Evolutionary conservation across 257 asterid genomes (phyloP), one percentile per base, ranked within the genome.

Genomic region (Anisodus tanguticus): DNA sequence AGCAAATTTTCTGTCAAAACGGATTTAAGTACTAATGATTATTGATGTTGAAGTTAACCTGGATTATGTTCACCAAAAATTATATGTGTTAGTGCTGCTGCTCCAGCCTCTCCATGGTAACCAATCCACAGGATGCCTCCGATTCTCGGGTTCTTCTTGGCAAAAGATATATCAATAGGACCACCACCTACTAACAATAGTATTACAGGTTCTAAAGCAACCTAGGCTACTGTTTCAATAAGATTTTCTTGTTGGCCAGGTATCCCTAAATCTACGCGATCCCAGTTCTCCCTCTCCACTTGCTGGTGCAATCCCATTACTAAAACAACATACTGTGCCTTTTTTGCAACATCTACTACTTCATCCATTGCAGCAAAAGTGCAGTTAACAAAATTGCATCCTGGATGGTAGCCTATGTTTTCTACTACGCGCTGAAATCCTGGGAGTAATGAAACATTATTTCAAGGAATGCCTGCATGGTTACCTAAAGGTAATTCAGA

Each of bases 61-160:
- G 95, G 94, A 82, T 93, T 93, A 69, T 92, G 83, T 69, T 93
- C 93, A 35, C 97, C 97, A 19, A 89, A 91, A 58, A 92, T 69
- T 45, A 91, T 93, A 58, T 89, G 88, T 49, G 94, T 90, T 5
- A 92, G 55, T 51, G 97, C 97, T 12, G 82, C 83, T 22, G 94
- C 95, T 81, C 97, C 97, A 5, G 91, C 91, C 84, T 93, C 97
- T 26, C 95, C 97, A 0, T 95, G 95, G 80, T 92, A 92, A 55
- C 95, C 94, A 43, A 90, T 93, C 97, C 97, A 93, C 84, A 93
- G 59, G 67, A 93, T 92, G 88, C 95, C 82, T 84, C 92, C 94
- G 8, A 93, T 85, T 81, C 90, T 92, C 0, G 90, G 86, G 64
- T 92, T 83, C 0, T 67, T 43, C 85, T 90, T 93, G 13, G 97